phyloP scores from a whole-genome alignment of 2,329 filamentous ascomycete species.

The Coniella lustricola region DNA sequence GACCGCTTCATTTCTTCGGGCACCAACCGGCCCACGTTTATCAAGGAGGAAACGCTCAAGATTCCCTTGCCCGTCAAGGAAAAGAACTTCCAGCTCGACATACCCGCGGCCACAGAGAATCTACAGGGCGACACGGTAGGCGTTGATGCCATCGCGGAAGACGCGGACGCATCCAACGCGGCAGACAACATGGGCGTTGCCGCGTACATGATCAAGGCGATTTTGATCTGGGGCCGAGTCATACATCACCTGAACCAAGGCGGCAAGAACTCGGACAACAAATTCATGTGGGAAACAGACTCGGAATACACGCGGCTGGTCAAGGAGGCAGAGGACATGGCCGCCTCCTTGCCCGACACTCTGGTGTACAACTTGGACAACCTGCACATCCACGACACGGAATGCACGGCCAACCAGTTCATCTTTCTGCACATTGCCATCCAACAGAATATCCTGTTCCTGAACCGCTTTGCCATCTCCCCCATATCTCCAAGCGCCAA shows the following conservation, averaged over 20 bases:
- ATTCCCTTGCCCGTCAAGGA: slow-evolving; percentile 90
- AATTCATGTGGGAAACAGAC: slow-evolving; percentile 75
- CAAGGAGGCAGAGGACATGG: slow-evolving; percentile 64
- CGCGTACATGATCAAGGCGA: slow-evolving; percentile 78
- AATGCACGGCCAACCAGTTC: slow-evolving; percentile 84
- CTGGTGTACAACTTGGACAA: slow-evolving; percentile 77
- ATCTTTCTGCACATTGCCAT: slow-evolving; percentile 85
- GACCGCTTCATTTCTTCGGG: slow-evolving; percentile 96
- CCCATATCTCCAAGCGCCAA: slow-evolving; percentile 61
- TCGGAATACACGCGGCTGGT: slow-evolving; percentile 69
- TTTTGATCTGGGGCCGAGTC: slow-evolving; percentile 84
- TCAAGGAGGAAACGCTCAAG: slow-evolving; percentile 80
- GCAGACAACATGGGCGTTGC: slow-evolving; percentile 89
- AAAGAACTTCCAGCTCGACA: slow-evolving; percentile 82
- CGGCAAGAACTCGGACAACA: slow-evolving; percentile 69
- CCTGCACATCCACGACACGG: slow-evolving; percentile 73
- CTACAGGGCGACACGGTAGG: slow-evolving; percentile 65
- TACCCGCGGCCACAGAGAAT: slow-evolving; percentile 79
- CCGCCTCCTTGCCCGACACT: slow-evolving; percentile 58
- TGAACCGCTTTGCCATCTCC: slow-evolving; percentile 78
- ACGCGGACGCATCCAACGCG: slow-evolving; percentile 43
- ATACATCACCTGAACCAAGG: slow-evolving; percentile 88
- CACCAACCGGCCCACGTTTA: slow-evolving; percentile 84
- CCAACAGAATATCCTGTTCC: slow-evolving; percentile 83
- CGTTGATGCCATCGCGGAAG: slow-evolving; percentile 54